Base-by-base conservation (phyloP, 2,329 filamentous ascomycete genomes). In the Talaromyces albobiverticillius region DNA sequence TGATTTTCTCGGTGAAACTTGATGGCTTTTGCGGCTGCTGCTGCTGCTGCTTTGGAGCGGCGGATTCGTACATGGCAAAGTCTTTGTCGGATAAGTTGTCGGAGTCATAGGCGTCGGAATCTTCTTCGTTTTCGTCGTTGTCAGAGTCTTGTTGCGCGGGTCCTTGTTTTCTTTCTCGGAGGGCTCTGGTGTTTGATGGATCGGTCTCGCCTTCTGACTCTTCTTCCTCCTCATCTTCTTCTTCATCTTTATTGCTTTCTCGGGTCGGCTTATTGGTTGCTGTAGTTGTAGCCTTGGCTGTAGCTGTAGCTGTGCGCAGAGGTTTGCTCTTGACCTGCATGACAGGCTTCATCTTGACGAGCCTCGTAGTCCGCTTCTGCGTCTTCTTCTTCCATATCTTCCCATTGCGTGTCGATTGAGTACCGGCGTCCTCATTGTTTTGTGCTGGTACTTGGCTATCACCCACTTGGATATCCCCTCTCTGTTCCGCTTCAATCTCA, bases 361-460 rank as follows among this genome's bases (percentile, higher is more conserved):
- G 62, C 49, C 72, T 68, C 1, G 76, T 79, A 5, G 74, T 77
- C 45, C 76, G 67, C 58, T 79, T 79, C 57, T 78, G 76, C 2
- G 75, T 76, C 59, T 73, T 77, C 64, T 78, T 79, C 62, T 76
- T 78, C 63, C 68, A 76, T 13, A 55, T 53, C n/a, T 54, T 60
- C 11, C 58, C 51, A 6, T 34, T 26, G 22, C 61, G 38, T 13
- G 60, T 49, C 4, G 8, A 6, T 25, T n/a, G n/a, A n/a, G n/a
- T n/a, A n/a, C n/a, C n/a, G n/a, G 41, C 32, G 29, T 45, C 45
- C 31, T 56, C 51, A 22, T 46, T 42, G 7, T 57, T 34, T 16
- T 51, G 59, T 4, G n/a, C n/a, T n/a, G 55, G 48, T 0, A 54
- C 50, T 48, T 77, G 73, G 38, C 68, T 74, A 56, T 77, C 71